Conservation (phyloP, 768 basidiomycete species). For the Rhodotorula paludigena region DNA sequence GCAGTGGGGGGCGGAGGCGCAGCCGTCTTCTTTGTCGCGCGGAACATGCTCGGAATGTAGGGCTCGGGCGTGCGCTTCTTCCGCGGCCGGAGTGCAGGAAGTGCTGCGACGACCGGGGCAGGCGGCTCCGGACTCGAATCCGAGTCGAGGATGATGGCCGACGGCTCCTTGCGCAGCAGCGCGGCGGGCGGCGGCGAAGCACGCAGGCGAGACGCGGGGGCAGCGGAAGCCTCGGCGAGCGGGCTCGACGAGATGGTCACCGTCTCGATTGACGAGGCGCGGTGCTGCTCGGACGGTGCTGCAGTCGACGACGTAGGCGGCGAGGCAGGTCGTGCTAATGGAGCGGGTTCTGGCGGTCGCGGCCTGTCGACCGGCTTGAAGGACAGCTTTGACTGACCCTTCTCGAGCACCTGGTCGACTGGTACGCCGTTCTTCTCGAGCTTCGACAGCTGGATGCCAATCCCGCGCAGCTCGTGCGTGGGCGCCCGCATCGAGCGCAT, state of each 20-base stretch:
- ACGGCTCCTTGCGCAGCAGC: not conserved
- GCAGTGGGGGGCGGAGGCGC: not conserved
- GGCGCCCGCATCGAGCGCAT: conserved; percentile 70
- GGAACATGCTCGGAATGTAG: conserved; percentile 43
- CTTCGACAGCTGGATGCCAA: conserved; percentile 86
- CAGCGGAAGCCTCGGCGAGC: not conserved
- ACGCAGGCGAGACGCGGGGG: not conserved
- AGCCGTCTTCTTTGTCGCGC: not conserved
- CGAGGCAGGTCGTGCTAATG: not conserved
- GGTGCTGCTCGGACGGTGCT: not conserved
- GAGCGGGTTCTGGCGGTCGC: not conserved
- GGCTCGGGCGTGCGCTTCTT: not conserved
- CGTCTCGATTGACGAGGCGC: not conserved
- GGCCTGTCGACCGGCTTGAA: conserved; percentile 1
- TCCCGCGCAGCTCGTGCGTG: conserved; percentile 79
- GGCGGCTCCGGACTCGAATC: conserved; percentile 11
- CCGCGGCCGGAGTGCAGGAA: not conserved
- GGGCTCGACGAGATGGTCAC: not conserved
- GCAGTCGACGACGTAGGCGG: not conserved
- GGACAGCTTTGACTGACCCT: conserved; percentile 26
- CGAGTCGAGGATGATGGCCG: conserved; percentile 23
- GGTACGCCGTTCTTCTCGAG: conserved; percentile 54
- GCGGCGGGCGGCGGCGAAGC: not conserved
- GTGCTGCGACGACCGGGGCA: too few relatives aligned
- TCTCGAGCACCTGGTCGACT: conserved; percentile 24